Percentiles rank a stretch among this genome's conserved stretches.
Evolutionary conservation across 371 early-diverging fungal genomes (phyloP).

Genomic region (Lichtheimia corymbifera): DNA sequence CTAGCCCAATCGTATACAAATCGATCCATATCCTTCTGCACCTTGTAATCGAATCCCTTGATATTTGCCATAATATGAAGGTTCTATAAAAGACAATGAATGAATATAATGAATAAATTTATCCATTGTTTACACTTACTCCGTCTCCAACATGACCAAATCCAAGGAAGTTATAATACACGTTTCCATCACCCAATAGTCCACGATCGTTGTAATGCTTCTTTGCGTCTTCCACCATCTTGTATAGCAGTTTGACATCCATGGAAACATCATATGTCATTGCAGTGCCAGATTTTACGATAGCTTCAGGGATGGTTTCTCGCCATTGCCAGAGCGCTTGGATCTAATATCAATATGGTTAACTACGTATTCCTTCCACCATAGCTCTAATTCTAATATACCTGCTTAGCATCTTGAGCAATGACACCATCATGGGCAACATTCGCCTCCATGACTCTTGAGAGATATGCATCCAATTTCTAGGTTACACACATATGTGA

Average conservation of each 20-base stretch:
- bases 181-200: constrained; percentile 42
- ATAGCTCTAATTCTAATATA: background rate
- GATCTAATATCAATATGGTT: constrained; percentile 21
- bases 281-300: constrained; percentile 63
- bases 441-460: constrained; percentile 50
- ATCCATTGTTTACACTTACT: constrained; percentile 16
- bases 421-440: constrained; percentile 74
- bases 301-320: constrained; percentile 79
- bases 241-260: constrained; percentile 67
- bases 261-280: constrained; percentile 80
- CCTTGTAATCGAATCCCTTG: constrained; percentile 34
- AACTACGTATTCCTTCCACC: background rate
- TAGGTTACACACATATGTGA: constrained; percentile 3
- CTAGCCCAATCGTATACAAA: constrained; percentile 69
- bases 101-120: background rate
- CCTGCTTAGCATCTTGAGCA: constrained; percentile 69
- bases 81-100: constrained; percentile 41
- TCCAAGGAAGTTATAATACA: constrained; percentile 56
- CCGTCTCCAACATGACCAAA: constrained; percentile 78
- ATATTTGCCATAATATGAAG: constrained; percentile 81
- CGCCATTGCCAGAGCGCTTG: constrained; percentile 70
- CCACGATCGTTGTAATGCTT: constrained; percentile 47
- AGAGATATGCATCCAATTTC: constrained; percentile 64
- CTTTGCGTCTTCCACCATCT: constrained; percentile 62
- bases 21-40: constrained; percentile 23